phyloP scores from a whole-genome alignment of 352 stramenopile genomes.

The Globisporangium echinulatum region DNA sequence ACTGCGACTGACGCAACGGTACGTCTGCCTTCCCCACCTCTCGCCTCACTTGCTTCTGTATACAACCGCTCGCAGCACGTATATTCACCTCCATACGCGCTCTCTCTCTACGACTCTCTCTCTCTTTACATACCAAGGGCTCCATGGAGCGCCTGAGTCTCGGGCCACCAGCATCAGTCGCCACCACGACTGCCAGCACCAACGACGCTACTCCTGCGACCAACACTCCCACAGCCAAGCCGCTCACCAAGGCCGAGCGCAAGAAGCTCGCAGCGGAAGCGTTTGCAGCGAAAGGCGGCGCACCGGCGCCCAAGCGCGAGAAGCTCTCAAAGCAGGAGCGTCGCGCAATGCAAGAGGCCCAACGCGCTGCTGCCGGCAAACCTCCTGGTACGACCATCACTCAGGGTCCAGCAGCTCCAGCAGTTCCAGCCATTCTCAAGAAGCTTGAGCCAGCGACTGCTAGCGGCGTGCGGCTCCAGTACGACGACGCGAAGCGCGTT shows the following conservation, averaged over 20 bases:
- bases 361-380: constrained; percentile 32
- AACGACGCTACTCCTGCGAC: neutral
- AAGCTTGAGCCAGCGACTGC: constrained; percentile 24
- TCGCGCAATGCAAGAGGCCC: constrained; percentile 87
- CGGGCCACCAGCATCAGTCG: constrained; percentile 18
- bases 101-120: neutral
- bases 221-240: constrained; percentile 17
- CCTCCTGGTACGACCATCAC: neutral
- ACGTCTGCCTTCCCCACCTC: neutral
- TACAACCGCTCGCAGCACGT: neutral
- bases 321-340: constrained; percentile 93
- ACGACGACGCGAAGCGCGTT: constrained; percentile 77
- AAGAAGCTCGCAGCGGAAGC: constrained; percentile 66
- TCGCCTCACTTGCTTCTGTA: neutral
- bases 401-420: neutral
- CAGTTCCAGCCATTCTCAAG: constrained; percentile 18
- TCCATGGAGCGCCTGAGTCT: constrained; percentile 55
- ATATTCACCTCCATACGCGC: neutral
- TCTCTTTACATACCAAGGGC: neutral
- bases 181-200: neutral
- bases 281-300: constrained; percentile 40
- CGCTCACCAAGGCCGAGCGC: constrained; percentile 54
- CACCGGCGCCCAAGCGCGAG: constrained; percentile 36
- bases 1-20: constrained; percentile 6
- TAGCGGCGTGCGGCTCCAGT: constrained; percentile 58